phyloP scores from a whole-genome alignment of 352 stramenopile species.

The Phytophthora syringae region DNA sequence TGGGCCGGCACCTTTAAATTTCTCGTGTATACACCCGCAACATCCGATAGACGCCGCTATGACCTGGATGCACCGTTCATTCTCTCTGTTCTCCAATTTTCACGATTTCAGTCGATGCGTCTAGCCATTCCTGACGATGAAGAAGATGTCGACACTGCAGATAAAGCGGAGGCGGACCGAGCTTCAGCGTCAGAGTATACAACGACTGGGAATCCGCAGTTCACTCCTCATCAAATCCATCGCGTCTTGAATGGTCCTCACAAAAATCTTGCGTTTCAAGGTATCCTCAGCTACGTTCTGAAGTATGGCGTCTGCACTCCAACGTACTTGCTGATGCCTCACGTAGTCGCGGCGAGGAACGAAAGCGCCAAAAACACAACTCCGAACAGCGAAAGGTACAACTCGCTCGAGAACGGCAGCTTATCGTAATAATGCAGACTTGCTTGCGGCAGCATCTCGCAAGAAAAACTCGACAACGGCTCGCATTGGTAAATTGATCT shows the following conservation, averaged over 20 bases:
- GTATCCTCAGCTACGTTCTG: conserved; percentile 48
- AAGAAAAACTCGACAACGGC: conserved; percentile 28
- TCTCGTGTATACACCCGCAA: conserved; percentile 44
- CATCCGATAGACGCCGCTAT: conserved; percentile 38
- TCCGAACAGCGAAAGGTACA: neutral
- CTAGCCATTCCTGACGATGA: conserved; percentile 5
- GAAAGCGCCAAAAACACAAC: neutral
- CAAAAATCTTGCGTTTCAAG: conserved; percentile 32
- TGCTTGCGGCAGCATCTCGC: conserved; percentile 43
- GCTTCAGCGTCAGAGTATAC: neutral
- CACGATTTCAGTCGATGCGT: conserved; percentile 25
- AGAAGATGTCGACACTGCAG: neutral
- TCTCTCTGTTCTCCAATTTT: conserved; percentile 46
- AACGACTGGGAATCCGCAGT: neutral
- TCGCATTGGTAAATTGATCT: conserved; percentile 42
- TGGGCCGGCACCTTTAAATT: conserved; percentile 41
- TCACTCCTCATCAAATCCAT: conserved; percentile 9
- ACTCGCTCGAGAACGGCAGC: conserved; percentile 20
- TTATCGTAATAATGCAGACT: conserved; percentile 46
- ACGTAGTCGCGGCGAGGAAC: conserved; percentile 39
- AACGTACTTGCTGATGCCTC: conserved; percentile 46
- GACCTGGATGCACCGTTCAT: conserved; percentile 48
- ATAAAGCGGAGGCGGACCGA: neutral
- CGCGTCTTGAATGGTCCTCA: conserved; percentile 23
- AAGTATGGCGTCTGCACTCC: conserved; percentile 33